Evolutionary conservation across 345 rosid species (phyloP).

Genomic region (Nephelium lappaceum): DNA sequence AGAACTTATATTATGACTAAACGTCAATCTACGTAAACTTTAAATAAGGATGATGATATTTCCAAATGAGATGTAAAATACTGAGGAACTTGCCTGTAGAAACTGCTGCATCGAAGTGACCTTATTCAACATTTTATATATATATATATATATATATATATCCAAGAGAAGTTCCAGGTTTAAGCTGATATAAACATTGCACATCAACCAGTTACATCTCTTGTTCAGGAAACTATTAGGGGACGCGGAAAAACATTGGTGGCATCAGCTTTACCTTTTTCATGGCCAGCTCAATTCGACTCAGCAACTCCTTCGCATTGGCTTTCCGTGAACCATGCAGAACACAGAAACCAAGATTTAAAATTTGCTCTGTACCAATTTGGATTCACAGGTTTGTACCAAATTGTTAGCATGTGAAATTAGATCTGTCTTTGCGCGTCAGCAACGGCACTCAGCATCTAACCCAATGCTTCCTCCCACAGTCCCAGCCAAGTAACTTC

Average conservation of each 20-base stretch:
- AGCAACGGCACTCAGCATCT: slow-evolving; percentile 83
- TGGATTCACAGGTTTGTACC: slow-evolving; percentile 54
- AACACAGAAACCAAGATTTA: slow-evolving; percentile 59
- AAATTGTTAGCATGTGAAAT: slow-evolving; percentile 62
- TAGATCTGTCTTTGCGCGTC: slow-evolving; percentile 63
- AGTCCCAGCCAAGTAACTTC: slow-evolving; percentile 82
- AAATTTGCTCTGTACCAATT: slow-evolving; percentile 60
- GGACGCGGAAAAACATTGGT: slow-evolving; percentile 6
- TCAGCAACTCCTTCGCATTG: slow-evolving; percentile 50
- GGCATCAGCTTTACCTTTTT: slow-evolving; percentile 52
- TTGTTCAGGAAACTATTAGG: slow-evolving; percentile 14
- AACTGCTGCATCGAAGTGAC: slow-evolving; percentile 30
- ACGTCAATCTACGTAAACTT: too few relatives aligned
- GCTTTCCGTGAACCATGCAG: slow-evolving; percentile 61
- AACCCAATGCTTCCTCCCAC: slow-evolving; percentile 84
- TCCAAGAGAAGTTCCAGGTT: slow-evolving; percentile 53
- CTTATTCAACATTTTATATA: slow-evolving; percentile 33
- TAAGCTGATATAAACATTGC: slow-evolving; percentile 55
- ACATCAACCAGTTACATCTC: slow-evolving; percentile 23
- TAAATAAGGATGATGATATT: neutral
- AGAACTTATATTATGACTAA: neutral
- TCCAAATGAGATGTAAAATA: neutral
- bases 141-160: too few relatives aligned
- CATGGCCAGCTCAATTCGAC: slow-evolving; percentile 49
- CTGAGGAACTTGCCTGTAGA: slow-evolving; percentile 41